Conservation (phyloP, 306 rosid genomes). For the Glycyrrhiza uralensis region DNA sequence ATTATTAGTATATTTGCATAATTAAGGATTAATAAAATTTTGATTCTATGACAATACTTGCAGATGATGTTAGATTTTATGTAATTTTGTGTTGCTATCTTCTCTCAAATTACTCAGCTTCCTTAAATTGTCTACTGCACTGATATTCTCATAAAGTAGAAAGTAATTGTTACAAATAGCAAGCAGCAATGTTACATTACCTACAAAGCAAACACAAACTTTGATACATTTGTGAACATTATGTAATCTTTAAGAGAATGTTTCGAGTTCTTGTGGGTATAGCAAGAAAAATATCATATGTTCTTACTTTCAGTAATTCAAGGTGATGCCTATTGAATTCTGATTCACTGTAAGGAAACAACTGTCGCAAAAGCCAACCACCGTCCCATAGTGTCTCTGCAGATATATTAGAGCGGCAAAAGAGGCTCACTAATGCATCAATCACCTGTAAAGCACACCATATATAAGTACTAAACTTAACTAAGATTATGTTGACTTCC, state of each 20-base stretch:
- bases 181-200: slow-evolving; percentile 8
- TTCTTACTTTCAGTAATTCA: slow-evolving; percentile 68
- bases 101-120: slow-evolving; percentile 20
- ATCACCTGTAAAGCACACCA: slow-evolving; percentile 59
- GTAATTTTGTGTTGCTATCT: slow-evolving; percentile 1
- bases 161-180: slow-evolving; percentile 11
- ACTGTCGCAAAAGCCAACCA: slow-evolving; percentile 97
- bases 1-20: not conserved
- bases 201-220: not conserved
- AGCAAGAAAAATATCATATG: not conserved
- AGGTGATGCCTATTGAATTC: slow-evolving; percentile 74
- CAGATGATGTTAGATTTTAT: not conserved
- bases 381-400: slow-evolving; percentile 94
- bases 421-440: slow-evolving; percentile 82
- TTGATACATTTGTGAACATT: slow-evolving; percentile 10
- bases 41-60: not conserved
- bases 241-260: not conserved
- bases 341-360: slow-evolving; percentile 81
- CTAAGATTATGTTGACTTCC: not conserved
- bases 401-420: slow-evolving; percentile 79
- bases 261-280: not conserved
- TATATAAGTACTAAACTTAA: slow-evolving; percentile 5
- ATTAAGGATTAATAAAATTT: slow-evolving; percentile 1
- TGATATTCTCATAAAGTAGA: not conserved
- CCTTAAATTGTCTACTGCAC: not conserved